Conservation (phyloP, 495 filamentous ascomycete genomes). For the Penicillium bovifimosum region DNA sequence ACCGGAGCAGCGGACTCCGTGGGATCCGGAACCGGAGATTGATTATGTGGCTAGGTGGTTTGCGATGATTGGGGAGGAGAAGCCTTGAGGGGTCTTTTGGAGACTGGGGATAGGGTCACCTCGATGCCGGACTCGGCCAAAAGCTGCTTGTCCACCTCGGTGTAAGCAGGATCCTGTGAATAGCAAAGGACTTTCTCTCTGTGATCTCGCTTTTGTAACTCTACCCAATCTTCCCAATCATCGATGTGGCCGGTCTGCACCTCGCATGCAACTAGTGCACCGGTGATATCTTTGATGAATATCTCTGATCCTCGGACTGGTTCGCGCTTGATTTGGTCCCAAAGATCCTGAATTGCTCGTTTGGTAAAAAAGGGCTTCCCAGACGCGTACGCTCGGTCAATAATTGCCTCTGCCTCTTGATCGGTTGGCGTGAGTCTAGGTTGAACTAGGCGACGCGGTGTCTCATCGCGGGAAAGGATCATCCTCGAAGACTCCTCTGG, state of each 20-base stretch:
- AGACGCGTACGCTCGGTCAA: no score
- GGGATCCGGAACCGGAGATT: no score
- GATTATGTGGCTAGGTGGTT: no score
- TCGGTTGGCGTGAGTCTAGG: no score
- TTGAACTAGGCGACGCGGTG: no score
- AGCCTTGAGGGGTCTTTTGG: no score
- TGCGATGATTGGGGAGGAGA: no score
- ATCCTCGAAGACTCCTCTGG: no score
- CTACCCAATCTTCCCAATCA: neutral
- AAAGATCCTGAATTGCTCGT: constrained; percentile 1
- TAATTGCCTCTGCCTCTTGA: no score
- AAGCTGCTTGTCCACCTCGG: constrained; percentile 12
- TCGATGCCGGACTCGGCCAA: constrained; percentile 33
- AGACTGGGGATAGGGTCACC: neutral
- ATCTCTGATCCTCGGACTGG: constrained; percentile 5
- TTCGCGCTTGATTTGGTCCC: constrained; percentile 9
- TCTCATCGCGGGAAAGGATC: no score
- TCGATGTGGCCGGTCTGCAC: constrained; percentile 1
- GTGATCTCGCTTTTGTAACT: constrained; percentile 1
- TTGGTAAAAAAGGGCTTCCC: constrained; percentile 22
- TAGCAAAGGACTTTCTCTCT: constrained; percentile 7
- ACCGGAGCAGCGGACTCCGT: no score
- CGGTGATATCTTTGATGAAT: constrained; percentile 6
- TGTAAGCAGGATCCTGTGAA: constrained; percentile 28
- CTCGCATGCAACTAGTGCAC: constrained; percentile 7